These are phyloP conservation scores for Brassica cretica DNA, from an alignment of 345 rosid genomes.

Conservation along the genomic window DNA sequence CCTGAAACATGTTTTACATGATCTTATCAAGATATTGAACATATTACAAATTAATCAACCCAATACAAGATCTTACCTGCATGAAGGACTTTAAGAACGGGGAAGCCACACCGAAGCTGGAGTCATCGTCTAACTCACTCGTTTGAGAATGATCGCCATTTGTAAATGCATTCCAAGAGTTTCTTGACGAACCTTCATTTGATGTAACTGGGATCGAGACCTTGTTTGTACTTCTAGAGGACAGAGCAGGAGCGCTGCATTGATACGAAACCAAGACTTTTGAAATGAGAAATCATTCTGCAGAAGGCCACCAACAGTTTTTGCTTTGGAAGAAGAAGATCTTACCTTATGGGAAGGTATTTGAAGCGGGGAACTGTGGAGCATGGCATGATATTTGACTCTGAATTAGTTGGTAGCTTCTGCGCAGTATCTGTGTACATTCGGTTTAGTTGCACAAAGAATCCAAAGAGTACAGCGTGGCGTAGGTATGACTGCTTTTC, in stretches of 20 bases:
- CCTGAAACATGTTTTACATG: conserved; percentile 47
- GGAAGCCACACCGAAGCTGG: conserved; percentile 75
- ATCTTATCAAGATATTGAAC: neutral
- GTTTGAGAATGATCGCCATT: conserved; percentile 70
- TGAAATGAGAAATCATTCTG: conserved; percentile 13
- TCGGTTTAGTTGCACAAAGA: conserved; percentile 95
- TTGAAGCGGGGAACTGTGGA: conserved; percentile 93
- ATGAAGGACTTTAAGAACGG: conserved; percentile 89
- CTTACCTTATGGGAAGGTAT: conserved; percentile 93
- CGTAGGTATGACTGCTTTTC: conserved; percentile 85
- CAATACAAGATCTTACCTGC: conserved; percentile 55
- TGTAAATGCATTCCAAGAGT: conserved; percentile 63
- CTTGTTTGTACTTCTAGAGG: conserved; percentile 68
- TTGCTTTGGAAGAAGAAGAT: conserved; percentile 2
- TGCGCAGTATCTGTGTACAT: conserved; percentile 82
- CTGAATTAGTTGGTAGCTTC: conserved; percentile 88
- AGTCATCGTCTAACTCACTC: conserved; percentile 61
- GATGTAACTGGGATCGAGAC: conserved; percentile 52
- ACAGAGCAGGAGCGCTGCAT: conserved; percentile 80
- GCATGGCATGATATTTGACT: conserved; percentile 94
- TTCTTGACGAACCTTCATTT: conserved; percentile 58
- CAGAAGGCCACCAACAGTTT: conserved; percentile 10
- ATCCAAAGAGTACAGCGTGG: conserved; percentile 97
- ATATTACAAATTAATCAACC: neutral
- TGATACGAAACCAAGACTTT: neutral